phyloP scores from a whole-genome alignment of 2,329 filamentous ascomycete genomes.

The Ceratocystis alfenasii region DNA sequence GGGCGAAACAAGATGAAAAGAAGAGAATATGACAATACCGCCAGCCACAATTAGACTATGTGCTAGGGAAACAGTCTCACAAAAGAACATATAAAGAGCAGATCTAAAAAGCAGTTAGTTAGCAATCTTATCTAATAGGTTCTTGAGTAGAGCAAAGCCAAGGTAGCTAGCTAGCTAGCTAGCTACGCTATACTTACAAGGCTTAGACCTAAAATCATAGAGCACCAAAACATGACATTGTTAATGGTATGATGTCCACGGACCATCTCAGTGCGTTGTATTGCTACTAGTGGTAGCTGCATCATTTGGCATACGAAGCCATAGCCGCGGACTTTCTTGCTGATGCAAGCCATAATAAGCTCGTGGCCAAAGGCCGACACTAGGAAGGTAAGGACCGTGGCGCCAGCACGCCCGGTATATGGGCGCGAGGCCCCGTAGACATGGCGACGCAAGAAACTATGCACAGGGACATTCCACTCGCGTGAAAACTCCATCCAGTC shows the following conservation, averaged over 20 bases:
- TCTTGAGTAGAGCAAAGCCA: background rate
- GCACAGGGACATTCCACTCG: constrained; percentile 96
- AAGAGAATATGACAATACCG: background rate
- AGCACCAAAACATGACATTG: constrained; percentile 82
- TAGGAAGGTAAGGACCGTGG: constrained; percentile 83
- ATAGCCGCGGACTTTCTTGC: constrained; percentile 89
- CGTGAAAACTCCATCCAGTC: constrained; percentile 93
- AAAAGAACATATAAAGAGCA: constrained; percentile 44
- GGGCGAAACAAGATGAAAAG: background rate
- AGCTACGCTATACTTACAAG: constrained; percentile 35
- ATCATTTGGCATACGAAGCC: constrained; percentile 93
- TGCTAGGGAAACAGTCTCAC: constrained; percentile 25
- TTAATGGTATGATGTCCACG: constrained; percentile 66
- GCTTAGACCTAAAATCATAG: constrained; percentile 76
- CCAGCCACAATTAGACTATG: background rate
- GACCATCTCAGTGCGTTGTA: constrained; percentile 72
- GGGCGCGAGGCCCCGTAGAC: constrained; percentile 77
- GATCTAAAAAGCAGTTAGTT: constrained; percentile 29
- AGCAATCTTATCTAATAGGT: background rate
- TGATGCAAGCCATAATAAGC: constrained; percentile 95
- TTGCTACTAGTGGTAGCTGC: constrained; percentile 85
- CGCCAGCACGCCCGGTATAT: constrained; percentile 61
- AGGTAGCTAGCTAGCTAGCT: no score
- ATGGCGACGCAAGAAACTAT: constrained; percentile 87
- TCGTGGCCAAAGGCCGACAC: constrained; percentile 85